These are phyloP conservation scores for Rhizoclosmatium globosum DNA, from an alignment of 192 early-diverging fungal species.

Conservation along the genomic window DNA sequence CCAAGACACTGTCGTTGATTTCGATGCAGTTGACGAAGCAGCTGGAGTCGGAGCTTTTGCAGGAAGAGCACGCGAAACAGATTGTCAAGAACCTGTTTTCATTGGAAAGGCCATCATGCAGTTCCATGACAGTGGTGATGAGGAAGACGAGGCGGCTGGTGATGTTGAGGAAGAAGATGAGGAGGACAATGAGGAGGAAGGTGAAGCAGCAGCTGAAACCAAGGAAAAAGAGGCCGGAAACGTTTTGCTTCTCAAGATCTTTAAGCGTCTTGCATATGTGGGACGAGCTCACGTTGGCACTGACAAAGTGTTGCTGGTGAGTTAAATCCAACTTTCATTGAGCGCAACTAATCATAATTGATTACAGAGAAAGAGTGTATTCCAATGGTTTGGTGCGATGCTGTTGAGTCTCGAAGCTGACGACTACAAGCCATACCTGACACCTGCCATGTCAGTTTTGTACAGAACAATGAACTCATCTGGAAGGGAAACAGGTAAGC, in stretches of 20 bases:
- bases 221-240: conserved; percentile 33
- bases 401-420: conserved; percentile 65
- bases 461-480: conserved; percentile 79
- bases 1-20: conserved; percentile 25
- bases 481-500: conserved; percentile 68
- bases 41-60: conserved; percentile 56
- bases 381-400: conserved; percentile 93
- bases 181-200: conserved; percentile 39
- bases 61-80: conserved; percentile 84
- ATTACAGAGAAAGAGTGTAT: conserved; percentile 77
- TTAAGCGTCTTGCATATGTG: conserved; percentile 70
- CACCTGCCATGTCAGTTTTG: conserved; percentile 77
- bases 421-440: conserved; percentile 70
- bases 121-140: conserved; percentile 7
- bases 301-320: conserved; percentile 45
- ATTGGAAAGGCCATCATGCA: conserved; percentile 67
- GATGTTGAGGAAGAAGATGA: conserved; percentile 37
- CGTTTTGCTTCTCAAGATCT: conserved; percentile 62
- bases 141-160: conserved; percentile 26
- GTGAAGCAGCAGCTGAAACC: background rate
- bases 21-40: conserved; percentile 45
- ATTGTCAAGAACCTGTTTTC: conserved; percentile 94
- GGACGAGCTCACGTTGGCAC: conserved; percentile 66
- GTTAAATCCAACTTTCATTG: background rate
- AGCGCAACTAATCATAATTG: conserved; percentile 8